A percentile compares a stretch with the other conserved stretches of the same genome.
Conservation (phyloP, 1,284 basidiomycete genomes). For the Puccinia horiana region DNA sequence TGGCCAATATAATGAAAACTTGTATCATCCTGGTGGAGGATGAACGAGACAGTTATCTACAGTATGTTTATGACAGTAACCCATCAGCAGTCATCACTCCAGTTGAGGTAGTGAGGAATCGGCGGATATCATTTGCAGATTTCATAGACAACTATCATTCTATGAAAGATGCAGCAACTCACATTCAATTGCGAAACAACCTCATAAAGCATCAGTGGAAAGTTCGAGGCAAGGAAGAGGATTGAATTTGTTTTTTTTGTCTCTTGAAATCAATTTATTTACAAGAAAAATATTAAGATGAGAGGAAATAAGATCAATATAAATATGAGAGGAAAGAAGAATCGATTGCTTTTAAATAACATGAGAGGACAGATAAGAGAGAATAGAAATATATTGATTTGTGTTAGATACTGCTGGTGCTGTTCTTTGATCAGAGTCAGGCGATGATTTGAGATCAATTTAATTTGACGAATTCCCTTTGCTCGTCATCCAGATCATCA, state of each 20-base stretch:
- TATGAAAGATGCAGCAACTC: neutral
- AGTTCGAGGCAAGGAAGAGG: neutral
- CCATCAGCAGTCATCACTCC: neutral
- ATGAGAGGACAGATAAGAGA: neutral
- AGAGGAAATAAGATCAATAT: too few species aligned
- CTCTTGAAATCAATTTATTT: neutral
- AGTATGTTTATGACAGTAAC: neutral
- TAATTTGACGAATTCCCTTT: neutral
- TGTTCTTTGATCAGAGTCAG: neutral
- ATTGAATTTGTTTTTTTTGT: neutral
- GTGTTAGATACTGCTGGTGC: neutral
- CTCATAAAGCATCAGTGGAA: neutral
- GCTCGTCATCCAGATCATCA: neutral
- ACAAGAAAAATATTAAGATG: neutral
- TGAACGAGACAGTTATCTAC: neutral
- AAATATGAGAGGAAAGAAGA: too few species aligned
- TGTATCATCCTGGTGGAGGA: slow-evolving; percentile 28
- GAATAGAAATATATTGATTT: neutral
- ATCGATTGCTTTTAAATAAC: too few species aligned
- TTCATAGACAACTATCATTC: neutral
- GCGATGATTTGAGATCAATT: neutral
- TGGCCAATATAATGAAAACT: neutral
- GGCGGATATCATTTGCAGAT: neutral
- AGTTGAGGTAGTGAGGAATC: neutral
- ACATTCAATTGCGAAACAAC: neutral